A percentile compares a stretch with the other conserved stretches of the same genome.
These are phyloP conservation scores for Gossypium herbaceum DNA, from an alignment of 345 rosid species.

Conservation along the genomic window DNA sequence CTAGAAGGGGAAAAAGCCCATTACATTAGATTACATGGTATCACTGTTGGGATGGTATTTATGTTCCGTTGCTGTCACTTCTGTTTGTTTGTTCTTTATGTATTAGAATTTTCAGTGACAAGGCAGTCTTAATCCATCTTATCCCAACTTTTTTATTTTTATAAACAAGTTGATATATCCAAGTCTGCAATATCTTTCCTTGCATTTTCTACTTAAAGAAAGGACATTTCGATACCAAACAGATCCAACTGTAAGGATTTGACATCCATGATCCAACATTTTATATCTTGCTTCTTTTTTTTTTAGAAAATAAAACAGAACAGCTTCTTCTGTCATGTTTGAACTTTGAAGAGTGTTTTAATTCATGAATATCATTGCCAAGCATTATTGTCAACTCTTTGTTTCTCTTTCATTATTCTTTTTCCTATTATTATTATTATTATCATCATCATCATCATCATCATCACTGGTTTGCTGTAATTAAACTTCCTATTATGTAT, in stretches of 20 bases:
- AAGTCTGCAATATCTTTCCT: conserved; percentile 1
- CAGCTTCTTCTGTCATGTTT: conserved; percentile 1
- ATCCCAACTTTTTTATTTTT: too few relatives aligned
- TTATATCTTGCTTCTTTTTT: background rate
- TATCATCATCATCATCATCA: too few relatives aligned
- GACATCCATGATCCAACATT: conserved; percentile 8
- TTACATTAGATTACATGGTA: too few relatives aligned
- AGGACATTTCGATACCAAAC: background rate
- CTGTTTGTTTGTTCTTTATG: too few relatives aligned
- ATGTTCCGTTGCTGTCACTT: too few relatives aligned
- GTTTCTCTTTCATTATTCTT: background rate
- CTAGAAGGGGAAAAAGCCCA: too few relatives aligned
- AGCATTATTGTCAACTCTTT: background rate
- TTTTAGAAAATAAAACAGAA: background rate
- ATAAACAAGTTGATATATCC: background rate
- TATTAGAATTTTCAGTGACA: too few relatives aligned
- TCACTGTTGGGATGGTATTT: too few relatives aligned
- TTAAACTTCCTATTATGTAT: too few relatives aligned
- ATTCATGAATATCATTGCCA: background rate
- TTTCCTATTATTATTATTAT: too few relatives aligned
- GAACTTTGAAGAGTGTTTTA: background rate
- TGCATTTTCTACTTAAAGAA: background rate
- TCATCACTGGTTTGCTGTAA: too few relatives aligned
- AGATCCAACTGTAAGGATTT: conserved; percentile 9
- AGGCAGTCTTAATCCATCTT: too few relatives aligned